phyloP scores from a whole-genome alignment of 2,329 filamentous ascomycete genomes.

The Apiospora kogelbergensis region DNA sequence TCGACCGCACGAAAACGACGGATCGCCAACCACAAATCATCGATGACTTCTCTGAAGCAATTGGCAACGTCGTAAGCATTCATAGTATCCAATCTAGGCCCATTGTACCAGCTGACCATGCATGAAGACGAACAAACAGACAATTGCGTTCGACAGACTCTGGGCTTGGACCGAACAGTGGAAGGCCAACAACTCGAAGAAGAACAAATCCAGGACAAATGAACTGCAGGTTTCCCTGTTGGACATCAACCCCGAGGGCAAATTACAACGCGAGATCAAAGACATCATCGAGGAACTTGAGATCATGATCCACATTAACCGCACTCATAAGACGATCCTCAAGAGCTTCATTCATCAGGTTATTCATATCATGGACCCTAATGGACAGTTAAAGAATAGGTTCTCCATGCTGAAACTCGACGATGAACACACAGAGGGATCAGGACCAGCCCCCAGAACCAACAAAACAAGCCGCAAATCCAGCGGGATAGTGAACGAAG shows the following conservation, averaged over 20 bases:
- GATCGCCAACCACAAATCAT: slow-evolving; percentile 37
- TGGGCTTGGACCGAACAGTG: slow-evolving; percentile 33
- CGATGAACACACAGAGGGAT: background rate
- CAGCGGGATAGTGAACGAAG: background rate
- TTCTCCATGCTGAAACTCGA: background rate
- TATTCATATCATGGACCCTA: slow-evolving; percentile 22
- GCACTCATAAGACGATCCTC: slow-evolving; percentile 35
- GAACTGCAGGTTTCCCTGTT: slow-evolving; percentile 47
- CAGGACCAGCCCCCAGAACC: background rate
- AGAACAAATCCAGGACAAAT: slow-evolving; percentile 23
- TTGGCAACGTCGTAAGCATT: slow-evolving; percentile 38
- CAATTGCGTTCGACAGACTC: slow-evolving; percentile 36
- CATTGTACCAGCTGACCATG: background rate
- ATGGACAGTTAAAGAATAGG: slow-evolving; percentile 18
- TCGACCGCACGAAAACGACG: slow-evolving; percentile 34
- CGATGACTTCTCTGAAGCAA: slow-evolving; percentile 41
- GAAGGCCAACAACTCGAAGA: slow-evolving; percentile 15
- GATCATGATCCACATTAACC: slow-evolving; percentile 44
- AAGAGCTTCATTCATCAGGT: slow-evolving; percentile 27
- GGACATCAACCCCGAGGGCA: slow-evolving; percentile 42
- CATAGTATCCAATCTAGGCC: background rate
- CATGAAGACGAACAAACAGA: slow-evolving; percentile 37
- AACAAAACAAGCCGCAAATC: background rate
- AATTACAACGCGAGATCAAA: slow-evolving; percentile 43
- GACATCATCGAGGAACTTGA: slow-evolving; percentile 49